Conservation (phyloP, 441 rosid genomes). For the Bruguiera hainesii region DNA sequence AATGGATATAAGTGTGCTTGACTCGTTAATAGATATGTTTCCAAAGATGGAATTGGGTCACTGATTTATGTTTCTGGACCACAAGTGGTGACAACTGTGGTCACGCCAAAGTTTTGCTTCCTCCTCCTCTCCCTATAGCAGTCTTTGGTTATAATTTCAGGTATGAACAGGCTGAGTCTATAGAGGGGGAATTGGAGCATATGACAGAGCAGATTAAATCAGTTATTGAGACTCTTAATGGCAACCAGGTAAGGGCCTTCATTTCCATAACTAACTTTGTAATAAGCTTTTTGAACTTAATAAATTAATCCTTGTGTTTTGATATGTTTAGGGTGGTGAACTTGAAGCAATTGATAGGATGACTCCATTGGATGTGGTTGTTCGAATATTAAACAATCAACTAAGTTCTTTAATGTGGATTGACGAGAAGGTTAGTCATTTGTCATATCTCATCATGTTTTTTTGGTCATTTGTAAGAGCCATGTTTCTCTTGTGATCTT, state of each 20-base stretch:
- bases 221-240: constrained; percentile 70
- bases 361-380: constrained; percentile 89
- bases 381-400: constrained; percentile 89
- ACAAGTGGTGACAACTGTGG: not conserved
- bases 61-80: not conserved
- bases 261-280: not conserved
- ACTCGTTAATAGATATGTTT: constrained; percentile 1
- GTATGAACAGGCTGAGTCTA: constrained; percentile 87
- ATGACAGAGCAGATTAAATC: constrained; percentile 89
- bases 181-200: constrained; percentile 89
- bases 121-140: not conserved
- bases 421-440: constrained; percentile 78
- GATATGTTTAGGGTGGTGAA: constrained; percentile 71
- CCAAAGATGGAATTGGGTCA: not conserved
- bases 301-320: constrained; percentile 10
- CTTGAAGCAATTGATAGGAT: constrained; percentile 71
- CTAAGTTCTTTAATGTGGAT: constrained; percentile 95
- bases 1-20: not conserved
- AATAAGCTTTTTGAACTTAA: constrained; percentile 2
- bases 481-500: not conserved
- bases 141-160: constrained; percentile 32
- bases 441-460: not conserved
- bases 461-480: not conserved
- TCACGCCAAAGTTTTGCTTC: not conserved
- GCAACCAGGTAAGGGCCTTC: constrained; percentile 55